phyloP scores from a whole-genome alignment of 495 filamentous ascomycete species.

The Opeltia flavorubescens region DNA sequence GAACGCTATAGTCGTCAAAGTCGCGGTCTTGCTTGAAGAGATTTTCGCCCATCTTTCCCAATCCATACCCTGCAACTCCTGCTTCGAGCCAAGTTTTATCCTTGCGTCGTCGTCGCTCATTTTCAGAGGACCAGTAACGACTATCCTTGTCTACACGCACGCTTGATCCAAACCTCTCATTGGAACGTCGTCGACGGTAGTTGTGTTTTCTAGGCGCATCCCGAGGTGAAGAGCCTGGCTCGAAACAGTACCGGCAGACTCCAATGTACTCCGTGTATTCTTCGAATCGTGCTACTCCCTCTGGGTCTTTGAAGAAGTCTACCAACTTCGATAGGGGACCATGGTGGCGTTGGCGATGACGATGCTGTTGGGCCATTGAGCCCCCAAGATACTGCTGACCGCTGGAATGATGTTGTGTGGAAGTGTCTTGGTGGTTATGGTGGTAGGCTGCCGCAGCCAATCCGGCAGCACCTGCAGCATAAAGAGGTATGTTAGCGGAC shows the following conservation, averaged over 20 bases:
- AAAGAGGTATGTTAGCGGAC: slow-evolving; percentile 27
- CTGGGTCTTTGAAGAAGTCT: slow-evolving; percentile 52
- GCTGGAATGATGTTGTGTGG: slow-evolving; percentile 3
- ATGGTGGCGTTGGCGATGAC: slow-evolving; percentile 27
- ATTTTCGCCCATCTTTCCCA: slow-evolving; percentile 33
- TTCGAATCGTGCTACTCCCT: slow-evolving; percentile 56
- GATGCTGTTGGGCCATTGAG: slow-evolving; percentile 30
- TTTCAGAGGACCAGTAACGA: slow-evolving; percentile 43
- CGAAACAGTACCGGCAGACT: slow-evolving; percentile 55
- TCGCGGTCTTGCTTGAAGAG: slow-evolving; percentile 41
- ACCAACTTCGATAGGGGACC: slow-evolving; percentile 43
- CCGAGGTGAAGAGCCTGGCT: slow-evolving; percentile 40
- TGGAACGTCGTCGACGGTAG: slow-evolving; percentile 29
- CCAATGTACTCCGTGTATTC: slow-evolving; percentile 62
- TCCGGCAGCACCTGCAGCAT: slow-evolving; percentile 33
- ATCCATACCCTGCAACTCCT: slow-evolving; percentile 32
- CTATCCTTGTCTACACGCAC: slow-evolving; percentile 40
- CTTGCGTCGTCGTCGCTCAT: slow-evolving; percentile 33
- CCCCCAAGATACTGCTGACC: slow-evolving; percentile 10
- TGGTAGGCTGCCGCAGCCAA: slow-evolving; percentile 22
- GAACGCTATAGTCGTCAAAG: slow-evolving; percentile 41
- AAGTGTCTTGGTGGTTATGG: slow-evolving; percentile 12
- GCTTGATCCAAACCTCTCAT: slow-evolving; percentile 31
- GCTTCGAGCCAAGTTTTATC: slow-evolving; percentile 38
- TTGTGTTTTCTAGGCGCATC: slow-evolving; percentile 55